Evolutionary conservation across 306 rosid species (phyloP).

Genomic region (Oxytropis ochrocephala): DNA sequence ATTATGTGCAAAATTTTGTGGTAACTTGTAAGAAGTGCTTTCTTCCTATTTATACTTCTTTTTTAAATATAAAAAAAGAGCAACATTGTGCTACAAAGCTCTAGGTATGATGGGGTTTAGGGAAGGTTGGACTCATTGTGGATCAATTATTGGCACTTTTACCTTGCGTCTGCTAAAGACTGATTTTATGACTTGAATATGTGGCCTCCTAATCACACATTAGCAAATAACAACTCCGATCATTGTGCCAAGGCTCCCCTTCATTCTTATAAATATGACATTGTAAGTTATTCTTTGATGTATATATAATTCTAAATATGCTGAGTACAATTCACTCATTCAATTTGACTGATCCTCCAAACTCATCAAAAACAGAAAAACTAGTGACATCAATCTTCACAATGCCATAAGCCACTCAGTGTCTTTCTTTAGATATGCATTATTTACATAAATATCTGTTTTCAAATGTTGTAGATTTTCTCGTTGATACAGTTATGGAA

Average conservation of each 20-base stretch:
- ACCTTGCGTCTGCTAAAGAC: neutral
- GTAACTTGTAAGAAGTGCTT: neutral
- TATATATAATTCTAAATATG: neutral
- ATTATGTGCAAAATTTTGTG: neutral
- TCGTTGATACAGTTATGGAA: slow-evolving; percentile 67
- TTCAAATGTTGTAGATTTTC: slow-evolving; percentile 34
- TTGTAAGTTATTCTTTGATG: neutral
- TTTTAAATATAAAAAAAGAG: neutral
- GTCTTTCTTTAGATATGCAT: slow-evolving; percentile 17
- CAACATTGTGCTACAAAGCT: neutral
- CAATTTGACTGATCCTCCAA: neutral
- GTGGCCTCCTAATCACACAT: neutral
- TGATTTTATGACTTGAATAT: neutral
- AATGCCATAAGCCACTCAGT: neutral
- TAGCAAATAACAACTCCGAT: slow-evolving; percentile 1
- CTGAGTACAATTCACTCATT: neutral
- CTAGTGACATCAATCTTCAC: neutral
- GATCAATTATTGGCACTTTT: neutral
- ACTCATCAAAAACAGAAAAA: neutral
- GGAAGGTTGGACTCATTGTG: neutral
- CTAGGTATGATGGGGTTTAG: neutral
- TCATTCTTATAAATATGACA: neutral
- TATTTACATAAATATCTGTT: slow-evolving; percentile 25
- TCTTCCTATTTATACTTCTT: neutral
- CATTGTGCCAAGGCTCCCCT: neutral